These are phyloP conservation scores for Sugiyamaella mastotermitis DNA, from an alignment of 805 yeast species.

Conservation along the genomic window DNA sequence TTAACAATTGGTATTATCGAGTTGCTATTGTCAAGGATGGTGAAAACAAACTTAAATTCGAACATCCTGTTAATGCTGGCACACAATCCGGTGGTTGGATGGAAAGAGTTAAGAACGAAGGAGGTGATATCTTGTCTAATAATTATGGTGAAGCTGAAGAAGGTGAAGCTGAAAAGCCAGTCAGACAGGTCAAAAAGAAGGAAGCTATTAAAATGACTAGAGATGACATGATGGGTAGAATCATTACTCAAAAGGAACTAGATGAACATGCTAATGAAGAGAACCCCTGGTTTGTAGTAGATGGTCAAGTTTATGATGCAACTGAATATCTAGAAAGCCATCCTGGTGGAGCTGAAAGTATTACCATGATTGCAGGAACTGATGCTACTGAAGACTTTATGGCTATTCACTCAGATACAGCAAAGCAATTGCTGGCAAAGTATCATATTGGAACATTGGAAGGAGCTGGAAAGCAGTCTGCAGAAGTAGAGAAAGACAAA, in stretches of 20 bases:
- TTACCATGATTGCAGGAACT: constrained; percentile 8
- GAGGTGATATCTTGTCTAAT: constrained; percentile 5
- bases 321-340: constrained; percentile 4
- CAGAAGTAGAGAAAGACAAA: no score
- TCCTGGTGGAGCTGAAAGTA: constrained; percentile 8
- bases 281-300: constrained; percentile 7
- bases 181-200: neutral
- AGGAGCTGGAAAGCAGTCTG: neutral
- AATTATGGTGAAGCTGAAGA: constrained; percentile 5
- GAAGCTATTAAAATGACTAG: constrained; percentile 6
- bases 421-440: constrained; percentile 3
- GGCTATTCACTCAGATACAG: constrained; percentile 9
- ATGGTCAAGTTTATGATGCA: constrained; percentile 7
- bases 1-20: constrained; percentile 8
- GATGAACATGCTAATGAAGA: constrained; percentile 5
- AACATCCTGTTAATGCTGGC: constrained; percentile 4
- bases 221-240: neutral
- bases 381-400: constrained; percentile 11
- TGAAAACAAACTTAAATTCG: neutral
- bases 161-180: neutral
- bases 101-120: constrained; percentile 5
- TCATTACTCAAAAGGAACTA: constrained; percentile 5
- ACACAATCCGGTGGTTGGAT: constrained; percentile 7
- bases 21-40: constrained; percentile 4
- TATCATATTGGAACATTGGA: constrained; percentile 7